Evolutionary conservation across 441 rosid species (phyloP).

Genomic region (Jatropha multifida): DNA sequence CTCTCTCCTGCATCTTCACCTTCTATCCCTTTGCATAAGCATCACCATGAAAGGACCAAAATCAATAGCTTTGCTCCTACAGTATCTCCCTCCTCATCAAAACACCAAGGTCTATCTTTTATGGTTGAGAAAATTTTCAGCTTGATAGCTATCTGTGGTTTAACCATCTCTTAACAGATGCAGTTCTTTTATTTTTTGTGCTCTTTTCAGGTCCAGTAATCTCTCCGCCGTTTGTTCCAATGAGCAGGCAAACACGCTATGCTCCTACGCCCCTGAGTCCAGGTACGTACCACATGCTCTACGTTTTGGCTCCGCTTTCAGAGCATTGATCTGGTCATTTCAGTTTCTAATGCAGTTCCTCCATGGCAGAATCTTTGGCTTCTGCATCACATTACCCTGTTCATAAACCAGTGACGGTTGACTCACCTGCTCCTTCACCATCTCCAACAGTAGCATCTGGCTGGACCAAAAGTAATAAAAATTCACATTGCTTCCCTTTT

Average conservation of each 20-base stretch:
- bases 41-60: slow-evolving; percentile 39
- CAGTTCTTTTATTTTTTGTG: slow-evolving; percentile 24
- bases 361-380: slow-evolving; percentile 34
- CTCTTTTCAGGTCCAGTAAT: slow-evolving; percentile 42
- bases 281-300: slow-evolving; percentile 44
- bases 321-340: slow-evolving; percentile 6
- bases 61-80: slow-evolving; percentile 39
- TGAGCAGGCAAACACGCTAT: slow-evolving; percentile 33
- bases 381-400: slow-evolving; percentile 35
- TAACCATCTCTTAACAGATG: neutral
- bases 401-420: slow-evolving; percentile 36
- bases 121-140: slow-evolving; percentile 4
- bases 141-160: slow-evolving; percentile 13
- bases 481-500: neutral
- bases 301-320: slow-evolving; percentile 17
- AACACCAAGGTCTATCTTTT: slow-evolving; percentile 47
- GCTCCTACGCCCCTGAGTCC: slow-evolving; percentile 50
- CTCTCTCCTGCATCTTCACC: slow-evolving; percentile 45
- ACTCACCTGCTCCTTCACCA: slow-evolving; percentile 60
- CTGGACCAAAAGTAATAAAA: slow-evolving; percentile 43
- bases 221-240: slow-evolving; percentile 44
- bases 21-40: slow-evolving; percentile 41
- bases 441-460: slow-evolving; percentile 42
- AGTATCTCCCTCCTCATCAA: slow-evolving; percentile 47
- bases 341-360: slow-evolving; percentile 22